Conservation (phyloP, 1,284 basidiomycete genomes). For the Xerocomus subilludens region DNA sequence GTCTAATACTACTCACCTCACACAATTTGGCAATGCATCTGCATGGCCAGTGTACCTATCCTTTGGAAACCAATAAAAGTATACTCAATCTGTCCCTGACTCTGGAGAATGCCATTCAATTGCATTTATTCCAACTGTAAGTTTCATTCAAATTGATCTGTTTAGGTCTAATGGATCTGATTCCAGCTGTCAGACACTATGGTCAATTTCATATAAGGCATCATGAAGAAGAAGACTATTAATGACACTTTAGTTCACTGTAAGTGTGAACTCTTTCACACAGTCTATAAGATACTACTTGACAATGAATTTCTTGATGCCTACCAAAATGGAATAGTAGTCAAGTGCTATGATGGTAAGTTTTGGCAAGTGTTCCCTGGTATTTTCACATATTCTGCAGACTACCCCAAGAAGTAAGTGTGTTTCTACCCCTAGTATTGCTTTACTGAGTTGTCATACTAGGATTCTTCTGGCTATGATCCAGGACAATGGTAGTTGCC, state of each 20-base stretch:
- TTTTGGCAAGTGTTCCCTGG: conserved; percentile 45
- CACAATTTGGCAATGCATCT: conserved; percentile 51
- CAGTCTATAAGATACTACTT: conserved; percentile 48
- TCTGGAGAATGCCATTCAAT: conserved; percentile 51
- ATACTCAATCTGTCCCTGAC: conserved; percentile 41
- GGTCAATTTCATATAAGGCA: no score
- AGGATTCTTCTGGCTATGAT: conserved; percentile 45
- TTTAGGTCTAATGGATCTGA: no score
- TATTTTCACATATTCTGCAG: conserved; percentile 53
- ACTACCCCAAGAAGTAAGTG: conserved; percentile 54
- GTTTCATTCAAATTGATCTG: conserved; percentile 15
- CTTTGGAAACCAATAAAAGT: conserved; percentile 57
- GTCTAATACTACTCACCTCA: conserved; percentile 56
- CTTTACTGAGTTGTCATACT: no score
- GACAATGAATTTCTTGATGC: conserved; percentile 51
- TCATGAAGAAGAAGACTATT: conserved; percentile 40
- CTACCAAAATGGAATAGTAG: conserved; percentile 49
- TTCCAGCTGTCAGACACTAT: conserved; percentile 45
- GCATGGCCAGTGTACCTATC: conserved; percentile 57
- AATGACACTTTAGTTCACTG: conserved; percentile 48
- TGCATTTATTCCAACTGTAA: conserved; percentile 52
- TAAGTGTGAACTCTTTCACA: conserved; percentile 51
- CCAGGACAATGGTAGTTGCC: conserved; percentile 37
- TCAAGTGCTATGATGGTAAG: conserved; percentile 48
- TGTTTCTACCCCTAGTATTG: background rate